These are phyloP conservation scores for Cladosporium sp. DNA, from an alignment of 2,329 filamentous ascomycete species.

Conservation along the genomic window DNA sequence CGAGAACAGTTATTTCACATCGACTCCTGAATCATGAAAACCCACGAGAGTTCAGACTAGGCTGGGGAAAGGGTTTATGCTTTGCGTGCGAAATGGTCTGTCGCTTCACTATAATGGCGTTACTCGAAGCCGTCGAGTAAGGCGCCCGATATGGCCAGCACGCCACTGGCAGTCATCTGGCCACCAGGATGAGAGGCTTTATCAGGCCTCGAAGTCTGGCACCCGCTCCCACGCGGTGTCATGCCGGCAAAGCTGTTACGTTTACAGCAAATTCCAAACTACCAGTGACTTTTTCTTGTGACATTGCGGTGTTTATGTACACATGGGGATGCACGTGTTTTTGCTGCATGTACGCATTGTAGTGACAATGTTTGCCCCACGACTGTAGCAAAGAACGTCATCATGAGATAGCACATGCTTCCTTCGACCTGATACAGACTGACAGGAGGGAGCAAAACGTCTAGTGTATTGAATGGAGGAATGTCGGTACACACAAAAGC, in stretches of 20 bases:
- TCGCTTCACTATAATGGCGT: background rate
- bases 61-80: constrained; percentile 4
- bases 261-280: background rate
- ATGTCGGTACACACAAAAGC: background rate
- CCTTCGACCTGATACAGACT: background rate
- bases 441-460: background rate
- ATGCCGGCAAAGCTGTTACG: background rate
- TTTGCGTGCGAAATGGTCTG: background rate
- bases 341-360: background rate
- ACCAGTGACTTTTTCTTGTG: background rate
- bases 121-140: background rate
- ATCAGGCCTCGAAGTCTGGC: background rate
- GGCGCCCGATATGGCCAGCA: background rate
- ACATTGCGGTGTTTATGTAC: background rate
- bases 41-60: background rate
- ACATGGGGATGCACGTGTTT: background rate
- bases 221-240: background rate
- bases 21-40: background rate
- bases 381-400: background rate
- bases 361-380: background rate
- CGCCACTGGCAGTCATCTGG: background rate
- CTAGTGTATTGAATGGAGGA: background rate
- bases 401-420: background rate
- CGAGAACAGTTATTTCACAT: background rate
- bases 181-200: background rate